Evolutionary conservation across 176 grass and related monocot genomes (phyloP).

Genomic region (Cenchrus fungigraminus): DNA sequence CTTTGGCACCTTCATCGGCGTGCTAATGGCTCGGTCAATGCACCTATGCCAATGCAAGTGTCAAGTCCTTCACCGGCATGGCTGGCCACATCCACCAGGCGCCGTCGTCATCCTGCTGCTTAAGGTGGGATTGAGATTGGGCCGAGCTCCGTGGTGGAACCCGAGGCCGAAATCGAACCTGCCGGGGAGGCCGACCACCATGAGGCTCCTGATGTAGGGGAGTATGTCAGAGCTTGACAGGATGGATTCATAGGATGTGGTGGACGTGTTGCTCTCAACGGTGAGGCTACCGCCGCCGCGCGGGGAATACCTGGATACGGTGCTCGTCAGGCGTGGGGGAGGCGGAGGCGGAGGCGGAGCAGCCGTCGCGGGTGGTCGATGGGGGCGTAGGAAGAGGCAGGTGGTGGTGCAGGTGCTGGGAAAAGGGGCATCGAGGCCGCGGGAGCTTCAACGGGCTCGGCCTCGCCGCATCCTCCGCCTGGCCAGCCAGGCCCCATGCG

Average conservation of each 20-base stretch:
- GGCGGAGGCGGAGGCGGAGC: too few species aligned
- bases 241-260: constrained; percentile 43
- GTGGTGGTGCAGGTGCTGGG: too few species aligned
- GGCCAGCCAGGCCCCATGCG: too few species aligned
- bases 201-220: constrained; percentile 74
- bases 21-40: constrained; percentile 1
- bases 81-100: constrained; percentile 81
- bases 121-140: constrained; percentile 72
- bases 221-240: constrained; percentile 56
- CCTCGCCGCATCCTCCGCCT: too few species aligned
- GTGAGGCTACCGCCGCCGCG: constrained; percentile 56
- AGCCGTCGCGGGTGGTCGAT: too few species aligned
- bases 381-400: too few species aligned
- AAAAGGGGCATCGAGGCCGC: too few species aligned
- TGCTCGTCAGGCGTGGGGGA: too few species aligned
- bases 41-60: constrained; percentile 31
- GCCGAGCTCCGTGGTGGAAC: constrained; percentile 20
- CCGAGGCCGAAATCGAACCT: constrained; percentile 71
- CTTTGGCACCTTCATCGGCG: constrained; percentile 44
- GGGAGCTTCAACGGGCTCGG: too few species aligned
- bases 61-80: constrained; percentile 71
- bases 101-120: constrained; percentile 70
- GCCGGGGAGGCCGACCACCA: constrained; percentile 62
- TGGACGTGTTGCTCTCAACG: constrained; percentile 34
- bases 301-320: too few species aligned